These are phyloP conservation scores for Fusarium robinianum DNA, from an alignment of 2,329 filamentous ascomycete species.

Conservation along the genomic window DNA sequence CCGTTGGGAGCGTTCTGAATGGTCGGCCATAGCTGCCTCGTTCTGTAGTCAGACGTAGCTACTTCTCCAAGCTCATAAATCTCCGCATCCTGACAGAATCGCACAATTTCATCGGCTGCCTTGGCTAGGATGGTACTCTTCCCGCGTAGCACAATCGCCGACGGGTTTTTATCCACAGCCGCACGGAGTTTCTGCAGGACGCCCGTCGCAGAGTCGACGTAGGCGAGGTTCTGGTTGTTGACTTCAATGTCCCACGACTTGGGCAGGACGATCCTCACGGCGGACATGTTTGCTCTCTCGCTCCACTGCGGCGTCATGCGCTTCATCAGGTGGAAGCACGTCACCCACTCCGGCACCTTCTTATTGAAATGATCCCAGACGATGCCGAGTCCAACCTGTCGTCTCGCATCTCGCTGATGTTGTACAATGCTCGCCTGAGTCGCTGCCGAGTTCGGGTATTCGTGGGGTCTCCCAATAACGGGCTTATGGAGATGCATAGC, in stretches of 20 bases:
- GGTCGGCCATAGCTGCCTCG: conserved; percentile 44
- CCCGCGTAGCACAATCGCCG: conserved; percentile 42
- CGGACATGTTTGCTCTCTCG: conserved; percentile 42
- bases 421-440: conserved; percentile 29
- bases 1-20: conserved; percentile 38
- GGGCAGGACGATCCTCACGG: conserved; percentile 45
- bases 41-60: conserved; percentile 41
- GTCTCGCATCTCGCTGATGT: conserved; percentile 35
- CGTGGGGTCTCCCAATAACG: conserved; percentile 35
- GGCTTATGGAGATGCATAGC: conserved; percentile 32
- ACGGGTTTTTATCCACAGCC: conserved; percentile 41
- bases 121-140: conserved; percentile 38
- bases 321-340: conserved; percentile 46
- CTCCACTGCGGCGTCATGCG: conserved; percentile 42
- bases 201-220: conserved; percentile 43
- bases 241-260: conserved; percentile 42
- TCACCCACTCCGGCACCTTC: conserved; percentile 46
- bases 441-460: conserved; percentile 37
- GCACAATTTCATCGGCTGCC: conserved; percentile 43
- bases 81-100: conserved; percentile 38
- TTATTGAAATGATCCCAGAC: conserved; percentile 39
- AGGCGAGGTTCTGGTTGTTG: conserved; percentile 41
- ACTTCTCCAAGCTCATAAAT: conserved; percentile 46
- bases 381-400: conserved; percentile 45
- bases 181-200: conserved; percentile 41